Percentiles rank a stretch among this genome's conserved stretches.
Evolutionary conservation across 1,139 yeast genomes (phyloP).

Genomic region (Candida tetrigidarum): DNA sequence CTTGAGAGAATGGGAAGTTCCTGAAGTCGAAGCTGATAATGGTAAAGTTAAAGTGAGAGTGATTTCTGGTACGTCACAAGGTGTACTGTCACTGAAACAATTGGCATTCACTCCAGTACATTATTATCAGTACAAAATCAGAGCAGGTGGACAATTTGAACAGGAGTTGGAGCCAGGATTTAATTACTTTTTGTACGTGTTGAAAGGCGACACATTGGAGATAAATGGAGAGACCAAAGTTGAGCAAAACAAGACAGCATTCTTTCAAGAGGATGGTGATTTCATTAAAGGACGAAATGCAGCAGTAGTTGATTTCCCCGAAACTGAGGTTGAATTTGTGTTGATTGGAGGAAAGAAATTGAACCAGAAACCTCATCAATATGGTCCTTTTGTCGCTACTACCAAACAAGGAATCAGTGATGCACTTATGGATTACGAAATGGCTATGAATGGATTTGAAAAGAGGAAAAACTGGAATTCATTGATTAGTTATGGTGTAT

Average conservation of each 20-base stretch:
- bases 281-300: constrained; percentile 54
- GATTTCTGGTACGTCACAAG: constrained; percentile 78
- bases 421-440: constrained; percentile 73
- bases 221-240: constrained; percentile 48
- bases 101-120: constrained; percentile 86
- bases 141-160: constrained; percentile 68
- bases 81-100: constrained; percentile 72
- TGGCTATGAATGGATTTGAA: constrained; percentile 74
- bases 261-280: constrained; percentile 71
- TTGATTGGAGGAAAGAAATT: constrained; percentile 78
- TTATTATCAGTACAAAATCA: constrained; percentile 68
- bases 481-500: constrained; percentile 65
- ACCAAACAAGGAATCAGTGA: constrained; percentile 4
- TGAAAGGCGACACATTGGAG: constrained; percentile 59
- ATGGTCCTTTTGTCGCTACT: constrained; percentile 89
- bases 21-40: constrained; percentile 61
- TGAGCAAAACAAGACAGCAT: constrained; percentile 56
- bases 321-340: constrained; percentile 54
- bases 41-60: constrained; percentile 73
- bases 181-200: constrained; percentile 74
- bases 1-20: constrained; percentile 71
- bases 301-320: constrained; percentile 27
- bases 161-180: constrained; percentile 68
- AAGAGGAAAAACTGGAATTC: constrained; percentile 70
- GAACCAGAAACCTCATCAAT: constrained; percentile 80